Conservation (phyloP, 2,329 filamentous ascomycete genomes). For the Pseudonectria buxi region DNA sequence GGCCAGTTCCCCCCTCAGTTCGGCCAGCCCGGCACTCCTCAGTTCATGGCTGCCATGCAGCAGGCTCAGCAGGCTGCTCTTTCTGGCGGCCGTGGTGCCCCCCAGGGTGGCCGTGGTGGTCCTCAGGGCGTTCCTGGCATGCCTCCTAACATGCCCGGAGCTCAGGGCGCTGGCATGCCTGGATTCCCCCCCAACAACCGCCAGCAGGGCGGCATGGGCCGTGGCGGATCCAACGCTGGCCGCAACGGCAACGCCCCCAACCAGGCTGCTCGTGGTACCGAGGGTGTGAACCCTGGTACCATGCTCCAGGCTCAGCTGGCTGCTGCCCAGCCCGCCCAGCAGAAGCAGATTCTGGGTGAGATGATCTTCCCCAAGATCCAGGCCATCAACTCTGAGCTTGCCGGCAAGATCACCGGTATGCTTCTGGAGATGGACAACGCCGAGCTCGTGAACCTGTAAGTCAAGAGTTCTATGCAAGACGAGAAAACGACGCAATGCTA, state of each 20-base stretch:
- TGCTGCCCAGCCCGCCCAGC: conserved; percentile 59
- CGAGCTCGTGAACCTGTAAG: conserved; percentile 93
- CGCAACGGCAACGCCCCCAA: conserved; percentile 38
- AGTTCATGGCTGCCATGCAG: conserved; percentile 76
- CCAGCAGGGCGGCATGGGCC: conserved; percentile 44
- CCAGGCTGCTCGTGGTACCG: conserved; percentile 42
- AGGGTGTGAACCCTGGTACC: conserved; percentile 24
- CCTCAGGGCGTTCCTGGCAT: conserved; percentile 58
- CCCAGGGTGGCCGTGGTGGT: conserved; percentile 61
- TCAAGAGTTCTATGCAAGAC: conserved; percentile 24
- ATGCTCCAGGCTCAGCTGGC: conserved; percentile 54
- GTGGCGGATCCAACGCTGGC: conserved; percentile 34
- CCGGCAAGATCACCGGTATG: conserved; percentile 99
- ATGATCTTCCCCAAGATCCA: conserved; percentile 98
- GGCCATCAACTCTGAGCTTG: conserved; percentile 86
- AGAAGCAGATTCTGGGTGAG: conserved; percentile 99
- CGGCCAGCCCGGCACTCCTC: conserved; percentile 71
- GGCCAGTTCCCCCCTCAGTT: conserved; percentile 76
- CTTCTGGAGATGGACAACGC: conserved; percentile 97
- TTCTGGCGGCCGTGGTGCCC: conserved; percentile 56
- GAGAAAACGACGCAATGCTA: conserved; percentile 9
- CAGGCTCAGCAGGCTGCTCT: conserved; percentile 61
- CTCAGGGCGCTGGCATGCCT: conserved; percentile 46
- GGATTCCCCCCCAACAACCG: conserved; percentile 52
- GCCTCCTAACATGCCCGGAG: conserved; percentile 55